These are phyloP conservation scores for Hansfordia pulvinata DNA, from an alignment of 2,329 filamentous ascomycete genomes.

Conservation along the genomic window DNA sequence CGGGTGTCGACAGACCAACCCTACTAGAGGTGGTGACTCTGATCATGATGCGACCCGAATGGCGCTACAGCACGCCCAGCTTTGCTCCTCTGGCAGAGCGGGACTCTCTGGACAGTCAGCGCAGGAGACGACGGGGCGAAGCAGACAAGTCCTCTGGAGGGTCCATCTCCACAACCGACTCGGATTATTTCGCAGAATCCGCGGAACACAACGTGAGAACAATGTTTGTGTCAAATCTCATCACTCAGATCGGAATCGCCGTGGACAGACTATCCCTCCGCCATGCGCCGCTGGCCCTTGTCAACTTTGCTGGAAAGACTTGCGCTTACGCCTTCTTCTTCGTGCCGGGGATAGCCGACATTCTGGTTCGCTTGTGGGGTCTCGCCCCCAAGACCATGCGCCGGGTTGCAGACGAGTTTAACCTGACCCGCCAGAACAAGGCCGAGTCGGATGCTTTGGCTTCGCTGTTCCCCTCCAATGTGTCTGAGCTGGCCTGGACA, in stretches of 20 bases:
- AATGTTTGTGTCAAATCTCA: conserved; percentile 71
- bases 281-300: conserved; percentile 49
- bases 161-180: conserved; percentile 45
- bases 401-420: conserved; percentile 57
- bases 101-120: conserved; percentile 29
- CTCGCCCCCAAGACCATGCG: conserved; percentile 55
- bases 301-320: conserved; percentile 80
- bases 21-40: conserved; percentile 67
- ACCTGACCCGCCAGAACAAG: conserved; percentile 40
- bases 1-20: conserved; percentile 69
- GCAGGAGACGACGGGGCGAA: conserved; percentile 29
- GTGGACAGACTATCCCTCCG: conserved; percentile 78
- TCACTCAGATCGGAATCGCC: conserved; percentile 75
- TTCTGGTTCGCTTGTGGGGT: conserved; percentile 71
- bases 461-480: conserved; percentile 52
- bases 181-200: conserved; percentile 42
- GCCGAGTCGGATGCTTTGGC: conserved; percentile 52
- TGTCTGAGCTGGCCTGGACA: conserved; percentile 45
- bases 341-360: conserved; percentile 72
- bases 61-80: conserved; percentile 59
- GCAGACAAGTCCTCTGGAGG: conserved; percentile 50
- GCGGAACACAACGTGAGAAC: conserved; percentile 81
- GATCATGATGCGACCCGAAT: conserved; percentile 82
- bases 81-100: conserved; percentile 50
- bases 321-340: conserved; percentile 92